These are phyloP conservation scores for Furcasterigmium furcatum DNA, from an alignment of 2,329 filamentous ascomycete genomes.

Conservation along the genomic window DNA sequence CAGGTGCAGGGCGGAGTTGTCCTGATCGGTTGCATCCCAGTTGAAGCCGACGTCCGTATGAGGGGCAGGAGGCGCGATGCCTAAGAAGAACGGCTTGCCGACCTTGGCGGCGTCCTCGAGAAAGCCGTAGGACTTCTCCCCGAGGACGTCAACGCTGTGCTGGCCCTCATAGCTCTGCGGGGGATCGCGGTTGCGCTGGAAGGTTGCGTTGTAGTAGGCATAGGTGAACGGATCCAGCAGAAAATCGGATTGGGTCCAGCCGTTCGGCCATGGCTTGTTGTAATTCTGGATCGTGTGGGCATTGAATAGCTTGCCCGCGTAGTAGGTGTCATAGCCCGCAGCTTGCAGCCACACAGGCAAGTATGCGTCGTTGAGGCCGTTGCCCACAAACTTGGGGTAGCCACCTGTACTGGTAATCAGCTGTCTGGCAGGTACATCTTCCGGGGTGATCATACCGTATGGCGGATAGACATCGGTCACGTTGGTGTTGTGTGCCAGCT, in stretches of 20 bases:
- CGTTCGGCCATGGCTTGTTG: constrained; percentile 50
- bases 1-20: too few relatives aligned
- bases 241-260: constrained; percentile 48
- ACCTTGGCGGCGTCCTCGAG: constrained; percentile 55
- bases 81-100: constrained; percentile 70
- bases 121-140: constrained; percentile 55
- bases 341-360: constrained; percentile 68
- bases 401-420: constrained; percentile 26
- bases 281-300: constrained; percentile 60
- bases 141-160: constrained; percentile 53
- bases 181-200: constrained; percentile 36
- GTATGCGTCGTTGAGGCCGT: constrained; percentile 65
- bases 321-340: constrained; percentile 68
- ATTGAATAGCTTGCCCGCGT: constrained; percentile 72
- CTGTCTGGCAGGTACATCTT: too few relatives aligned
- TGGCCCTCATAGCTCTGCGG: constrained; percentile 23
- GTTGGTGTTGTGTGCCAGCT: constrained; percentile 67
- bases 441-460: too few relatives aligned
- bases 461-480: constrained; percentile 56
- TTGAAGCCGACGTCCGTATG: constrained; percentile 63
- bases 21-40: too few relatives aligned
- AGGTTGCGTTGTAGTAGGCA: constrained; percentile 46
- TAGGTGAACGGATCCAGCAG: constrained; percentile 32
- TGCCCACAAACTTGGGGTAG: constrained; percentile 63
- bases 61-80: constrained; percentile 63